Base-by-base conservation (phyloP, 2,329 filamentous ascomycete species). In the Pseudogymnoascus destructans region DNA sequence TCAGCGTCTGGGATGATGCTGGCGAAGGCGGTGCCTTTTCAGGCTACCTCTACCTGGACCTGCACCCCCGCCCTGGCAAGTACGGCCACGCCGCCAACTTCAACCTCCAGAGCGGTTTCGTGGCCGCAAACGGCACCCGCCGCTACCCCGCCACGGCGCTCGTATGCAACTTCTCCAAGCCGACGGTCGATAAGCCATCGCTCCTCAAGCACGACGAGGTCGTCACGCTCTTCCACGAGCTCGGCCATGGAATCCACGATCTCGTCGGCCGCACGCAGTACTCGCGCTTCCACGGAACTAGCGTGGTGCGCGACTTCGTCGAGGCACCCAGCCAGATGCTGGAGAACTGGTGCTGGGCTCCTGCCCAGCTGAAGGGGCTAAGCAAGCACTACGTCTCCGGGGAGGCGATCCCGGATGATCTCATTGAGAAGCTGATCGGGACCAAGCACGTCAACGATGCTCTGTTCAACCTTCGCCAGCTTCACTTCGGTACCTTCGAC, bases 21-120 rank as follows among this genome's bases (percentile, higher is more conserved):
- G 77, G 76, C 1, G 83, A 86, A 64, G 87, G 87, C 13, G 76
- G 79, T 55, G 81, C 76, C 33, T 93, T 93, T 66, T 84, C 88
- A 5, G 88, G 88, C 38, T 93, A 92, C 69, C 77, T 93, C 23
- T 92, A 92, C 70, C 79, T 93, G 11, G 88, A 93, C 70, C 77
- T 92, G 17, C 86, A 89, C 70, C 87, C 87, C 1, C 80, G 88
- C 35, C 82, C 83, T 65, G 87, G 89, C 70, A 93, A 93, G 71
- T 92, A 92, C 69, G 84, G 86, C 13, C 88, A 92, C 67, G 87
- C 88, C 5, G 88, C 88, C 66, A 92, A 92, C 75, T 92, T 93
- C 74, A 87, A 84, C 70, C 71, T 93, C 1, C 83, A 89, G 71
- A 86, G 87, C 1, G 86, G 86, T 21, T 89, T 80, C 71, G 73